Base-by-base conservation (phyloP, 2,329 filamentous ascomycete species). In the Aspergillus bombycis region DNA sequence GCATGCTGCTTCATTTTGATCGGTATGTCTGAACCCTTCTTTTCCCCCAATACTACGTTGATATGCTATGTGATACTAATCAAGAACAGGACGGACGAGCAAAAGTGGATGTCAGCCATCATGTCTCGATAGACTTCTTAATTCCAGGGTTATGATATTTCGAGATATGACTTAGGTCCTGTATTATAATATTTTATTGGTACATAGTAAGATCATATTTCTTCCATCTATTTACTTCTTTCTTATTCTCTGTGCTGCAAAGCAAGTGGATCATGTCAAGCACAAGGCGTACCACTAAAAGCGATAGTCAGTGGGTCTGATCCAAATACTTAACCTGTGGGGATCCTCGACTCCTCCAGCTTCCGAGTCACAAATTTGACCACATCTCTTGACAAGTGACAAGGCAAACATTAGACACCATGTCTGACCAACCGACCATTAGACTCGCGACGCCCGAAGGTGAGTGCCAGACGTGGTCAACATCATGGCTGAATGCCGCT, bases 31-130 rank as follows among this genome's bases (percentile, higher is more conserved):
- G 16, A 11, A 4, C n/a, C n/a, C n/a, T n/a, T n/a, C n/a, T 23
- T 28, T 52, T 58, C 26, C 12, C 19, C 46, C 8, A 11, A 10
- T 14, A 34, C 30, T 21, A 21, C 28, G 36, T 28, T 10, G 38
- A 23, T 34, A 26, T 26, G 10, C 26, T 19, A 19, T 30, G n/a
- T 28, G 14, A 5, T 69, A 72, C 68, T 61, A 58, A 70, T 52
- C 32, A 21, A 28, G 7, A 62, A 64, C 62, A 88, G 85, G 70
- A 87, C 85, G 70, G 93, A 97, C 70, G 91, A 95, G 79, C 89
- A 95, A 78, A 94, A 92, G 78, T 96, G 93, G 92, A 87, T 90
- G 78, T 86, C 89, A 21, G 93, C 91, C 3, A 89, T 96, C 56
- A 82, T 84, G 64, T 82, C 85, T 19, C 78, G 76, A 70, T 84